Evolutionary conservation across 1,139 yeast genomes (phyloP), one percentile per base, ranked within the genome.

Genomic region (Yamadazyma buinensis): DNA sequence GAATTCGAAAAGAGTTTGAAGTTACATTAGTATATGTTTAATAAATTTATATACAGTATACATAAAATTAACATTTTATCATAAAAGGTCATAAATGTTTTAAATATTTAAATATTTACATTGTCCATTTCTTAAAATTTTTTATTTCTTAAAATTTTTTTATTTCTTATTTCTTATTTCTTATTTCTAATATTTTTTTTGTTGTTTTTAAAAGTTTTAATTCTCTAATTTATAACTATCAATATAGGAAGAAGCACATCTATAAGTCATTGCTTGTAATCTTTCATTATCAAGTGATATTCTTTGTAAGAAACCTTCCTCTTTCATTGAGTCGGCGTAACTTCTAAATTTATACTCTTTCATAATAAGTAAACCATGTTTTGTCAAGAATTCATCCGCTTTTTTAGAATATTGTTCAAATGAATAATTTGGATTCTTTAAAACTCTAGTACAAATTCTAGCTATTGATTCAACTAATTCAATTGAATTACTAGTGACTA

Each of bases 1-100:
- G 86, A 77, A 34, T 80, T 84, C 45, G 92, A 84, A 44, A 55
- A 56, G 33, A 21, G 26, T 5, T 20, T 26, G 10, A 27, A 28
- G 23, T n/a, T n/a, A n/a, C n/a, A n/a, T n/a, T n/a, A n/a, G n/a
- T n/a, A n/a, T n/a, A n/a, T n/a, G n/a, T n/a, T 23, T 11, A 14
- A 13, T 23, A 23, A 13, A 25, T 14, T 7, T 14, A 14, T 14
- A 25, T 14, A 25, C 27, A 14, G 18, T 14, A 14, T n/a, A 23
- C 12, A 23, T 23, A 9, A n/a, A 23, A 23, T 23, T n/a, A 23
- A 23, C 12, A 10, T 12, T 12, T 7, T 22, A 22, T 25, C 27
- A 14, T 25, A 26, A 15, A 26, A 15, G n/a, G 11, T 26, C 28
- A 13, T 15, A 15, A 26, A 5, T 15, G 9, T 15, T 8, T n/a